Evolutionary conservation across 108 stramenopile species (phyloP).

Genomic region (Nannochloropsis salina): DNA sequence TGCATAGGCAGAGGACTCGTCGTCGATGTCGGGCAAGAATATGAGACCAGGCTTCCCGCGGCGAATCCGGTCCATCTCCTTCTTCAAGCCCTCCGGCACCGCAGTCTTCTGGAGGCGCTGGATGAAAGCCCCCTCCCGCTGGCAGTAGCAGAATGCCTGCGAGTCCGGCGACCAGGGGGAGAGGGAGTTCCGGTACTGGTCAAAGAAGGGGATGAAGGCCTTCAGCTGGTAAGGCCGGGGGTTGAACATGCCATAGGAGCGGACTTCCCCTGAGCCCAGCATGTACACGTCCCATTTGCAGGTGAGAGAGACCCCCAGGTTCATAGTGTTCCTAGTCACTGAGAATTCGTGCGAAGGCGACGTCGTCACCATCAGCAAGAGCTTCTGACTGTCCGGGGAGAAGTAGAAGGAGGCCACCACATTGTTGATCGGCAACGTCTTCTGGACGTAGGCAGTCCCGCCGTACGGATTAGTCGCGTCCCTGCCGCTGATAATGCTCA

Average conservation of each 20-base stretch:
- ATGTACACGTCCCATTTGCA: conserved; percentile 20
- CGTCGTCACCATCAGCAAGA: background rate
- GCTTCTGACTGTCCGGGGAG: background rate
- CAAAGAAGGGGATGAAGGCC: background rate
- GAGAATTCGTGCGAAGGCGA: background rate
- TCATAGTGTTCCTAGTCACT: background rate
- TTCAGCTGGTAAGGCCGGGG: background rate
- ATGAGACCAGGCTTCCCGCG: background rate
- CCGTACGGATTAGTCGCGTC: background rate
- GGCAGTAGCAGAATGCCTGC: conserved; percentile 6
- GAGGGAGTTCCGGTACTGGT: conserved; percentile 16
- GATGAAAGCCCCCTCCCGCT: conserved; percentile 14
- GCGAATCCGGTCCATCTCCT: conserved; percentile 3
- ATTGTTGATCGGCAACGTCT: conserved; percentile 9
- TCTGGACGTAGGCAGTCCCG: background rate
- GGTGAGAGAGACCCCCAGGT: conserved; percentile 11
- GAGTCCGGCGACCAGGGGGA: conserved; percentile 16
- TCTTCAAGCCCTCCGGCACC: conserved; percentile 13
- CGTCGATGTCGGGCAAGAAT: conserved; percentile 4
- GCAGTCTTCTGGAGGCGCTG: conserved; percentile 5
- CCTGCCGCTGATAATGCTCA: background rate
- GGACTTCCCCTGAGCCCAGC: background rate
- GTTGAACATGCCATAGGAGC: background rate
- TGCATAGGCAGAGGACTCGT: background rate
- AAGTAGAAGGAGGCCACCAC: background rate